Percentiles rank a stretch among this genome's conserved stretches.
Evolutionary conservation across 2,329 filamentous ascomycete genomes (phyloP).

Genomic region (Fusarium graminum): DNA sequence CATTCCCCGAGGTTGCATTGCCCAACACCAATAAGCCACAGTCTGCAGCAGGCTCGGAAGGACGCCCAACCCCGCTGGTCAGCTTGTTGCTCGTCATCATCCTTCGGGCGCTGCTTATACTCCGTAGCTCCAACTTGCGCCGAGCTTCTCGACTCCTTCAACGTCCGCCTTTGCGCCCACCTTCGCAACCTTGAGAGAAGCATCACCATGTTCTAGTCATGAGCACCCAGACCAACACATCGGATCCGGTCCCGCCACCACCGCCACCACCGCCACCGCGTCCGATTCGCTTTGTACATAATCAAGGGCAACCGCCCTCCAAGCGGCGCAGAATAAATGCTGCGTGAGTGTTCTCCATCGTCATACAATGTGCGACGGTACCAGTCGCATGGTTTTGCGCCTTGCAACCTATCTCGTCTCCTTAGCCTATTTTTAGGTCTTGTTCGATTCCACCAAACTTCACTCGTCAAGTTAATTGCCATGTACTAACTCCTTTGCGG

Average conservation of each 20-base stretch:
- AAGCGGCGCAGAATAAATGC: conserved; percentile 84
- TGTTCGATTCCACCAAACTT: not conserved
- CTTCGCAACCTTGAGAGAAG: conserved; percentile 31
- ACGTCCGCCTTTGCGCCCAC: conserved; percentile 31
- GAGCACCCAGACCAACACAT: conserved; percentile 60
- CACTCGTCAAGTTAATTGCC: conserved; percentile 1
- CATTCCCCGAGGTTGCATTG: conserved; percentile 34
- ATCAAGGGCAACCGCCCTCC: conserved; percentile 82
- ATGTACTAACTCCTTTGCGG: conserved; percentile 37
- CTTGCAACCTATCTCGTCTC: not conserved
- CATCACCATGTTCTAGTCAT: conserved; percentile 59
- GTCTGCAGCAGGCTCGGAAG: conserved; percentile 33
- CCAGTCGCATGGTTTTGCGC: conserved; percentile 4
- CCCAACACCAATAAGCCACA: conserved; percentile 34
- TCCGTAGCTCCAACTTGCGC: conserved; percentile 37
- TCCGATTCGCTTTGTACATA: conserved; percentile 84
- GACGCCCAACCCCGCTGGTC: conserved; percentile 39
- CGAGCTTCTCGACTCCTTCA: conserved; percentile 17
- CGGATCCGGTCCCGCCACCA: conserved; percentile 58
- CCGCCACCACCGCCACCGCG: conserved; percentile 58
- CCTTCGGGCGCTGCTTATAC: conserved; percentile 22
- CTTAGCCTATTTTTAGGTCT: not conserved
- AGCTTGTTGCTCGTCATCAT: conserved; percentile 40
- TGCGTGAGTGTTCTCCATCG: conserved; percentile 68
- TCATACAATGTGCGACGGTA: not conserved